Base-by-base conservation (phyloP, 2,329 filamentous ascomycete genomes). In the Coniella lustricola region DNA sequence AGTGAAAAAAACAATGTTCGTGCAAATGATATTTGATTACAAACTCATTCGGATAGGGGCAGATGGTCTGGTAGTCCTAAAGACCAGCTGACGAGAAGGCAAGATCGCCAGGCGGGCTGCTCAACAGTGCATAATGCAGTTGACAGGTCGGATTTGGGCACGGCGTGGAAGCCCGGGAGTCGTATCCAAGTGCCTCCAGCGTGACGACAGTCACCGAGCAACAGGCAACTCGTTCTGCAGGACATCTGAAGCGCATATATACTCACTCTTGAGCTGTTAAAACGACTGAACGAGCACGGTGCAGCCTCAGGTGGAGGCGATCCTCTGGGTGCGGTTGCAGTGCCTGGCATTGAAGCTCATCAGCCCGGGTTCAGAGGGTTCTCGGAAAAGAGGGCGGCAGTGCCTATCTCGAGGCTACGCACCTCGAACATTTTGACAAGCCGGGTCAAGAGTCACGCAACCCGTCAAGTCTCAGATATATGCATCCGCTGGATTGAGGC, bases 201-300 rank as follows among this genome's bases (percentile, higher is more conserved):
- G 31, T 32, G 44, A 33, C 4, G 5, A 21, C 18, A 21, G 35
- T 22, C 31, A n/a, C 8, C 32, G 8, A 14, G 22, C 12, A 16
- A 17, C 13, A 41, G 12, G 36, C 14, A 34, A 12, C 13, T 14
- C 4, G 10, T 34, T 4, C 32, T n/a, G 32, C 34, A 17, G 38
- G 25, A 22, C 21, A n/a, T 9, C 14, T 34, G 33, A 42, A 20
- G 41, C 13, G 31, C 37, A 35, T 14, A 7, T 13, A 31, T 38
- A 67, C 74, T 67, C 64, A 79, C 76, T 96, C 91, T 57, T 85
- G 76, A 20, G 82, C 74, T 3, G 89, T 94, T 52, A 96, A 75
- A 20, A 93, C 74, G 29, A 95, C 85, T 20, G 86, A 90, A 53
- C 86, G 81, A 38, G 90, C 90, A 46, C 90, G 83, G 68, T 95